Base-by-base conservation (phyloP, 495 filamentous ascomycete genomes). In the Hypomontagnella submonticulosa region DNA sequence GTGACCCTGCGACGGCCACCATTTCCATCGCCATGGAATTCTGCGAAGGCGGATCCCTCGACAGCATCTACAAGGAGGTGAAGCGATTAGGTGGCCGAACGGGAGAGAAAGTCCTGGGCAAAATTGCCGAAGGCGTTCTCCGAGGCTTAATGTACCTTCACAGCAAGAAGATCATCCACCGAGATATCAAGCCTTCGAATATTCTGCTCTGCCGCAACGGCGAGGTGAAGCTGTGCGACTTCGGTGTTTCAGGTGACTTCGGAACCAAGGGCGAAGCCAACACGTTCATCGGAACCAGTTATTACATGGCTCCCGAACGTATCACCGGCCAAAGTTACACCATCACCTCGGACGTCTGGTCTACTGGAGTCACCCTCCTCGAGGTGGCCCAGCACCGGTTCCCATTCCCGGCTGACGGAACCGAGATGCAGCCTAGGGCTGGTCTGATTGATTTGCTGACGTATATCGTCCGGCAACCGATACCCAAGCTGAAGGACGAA, bases 21-120 rank as follows among this genome's bases (percentile, higher is more conserved):
- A 98, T 99, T 58, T 94, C 90, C 42, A 99, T 99, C 74, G 92
- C 92, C 20, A 99, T 99, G 95, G 95, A 99, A 73, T 97, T 97
- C 72, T 99, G 95, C 74, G 95, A 98, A 75, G 95, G 95, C 49
- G 96, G 95, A 30, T 95, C 91, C 51, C 85, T 99, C 32, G 92
- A 99, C 76, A 92, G 90, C 71, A 92, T 99, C 68, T 99, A 98
- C 82, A 92, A 91, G 63, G 94, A 98, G 77, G 92, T 99, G 50
- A 97, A 96, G 80, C 90, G 92, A 69, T 87, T 97, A 4, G 93
- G 93, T 37, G 96, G 95, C 2, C 89, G 95, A 13, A 97, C 94
- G 0, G 95, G 95, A 59, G 95, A 99, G 79, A 98, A 97, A 71
- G 95, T 99, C 6, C 81, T 99, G n/a, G 95, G 96, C 46, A 99